phyloP scores from a whole-genome alignment of 1,284 basidiomycete genomes.

The Pisolithus thermaeus region DNA sequence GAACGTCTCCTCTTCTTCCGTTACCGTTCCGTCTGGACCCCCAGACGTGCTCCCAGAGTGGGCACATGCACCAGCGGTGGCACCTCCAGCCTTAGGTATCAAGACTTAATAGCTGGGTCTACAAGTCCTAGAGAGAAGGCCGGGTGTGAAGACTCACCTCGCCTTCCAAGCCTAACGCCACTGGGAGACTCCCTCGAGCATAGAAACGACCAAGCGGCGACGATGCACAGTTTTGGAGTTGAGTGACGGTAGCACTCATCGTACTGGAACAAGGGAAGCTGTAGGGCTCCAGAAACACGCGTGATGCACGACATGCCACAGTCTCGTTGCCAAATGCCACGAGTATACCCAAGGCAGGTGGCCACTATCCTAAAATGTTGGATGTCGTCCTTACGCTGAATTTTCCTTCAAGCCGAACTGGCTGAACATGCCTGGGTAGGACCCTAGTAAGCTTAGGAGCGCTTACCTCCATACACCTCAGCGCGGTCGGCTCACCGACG shows the following conservation, averaged over 20 bases:
- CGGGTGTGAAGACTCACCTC: not conserved
- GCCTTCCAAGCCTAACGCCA: not conserved
- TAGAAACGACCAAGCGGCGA: not conserved
- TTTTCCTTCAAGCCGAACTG: not conserved
- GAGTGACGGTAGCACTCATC: not conserved
- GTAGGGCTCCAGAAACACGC: not conserved
- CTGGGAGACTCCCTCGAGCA: not conserved
- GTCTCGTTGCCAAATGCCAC: not conserved
- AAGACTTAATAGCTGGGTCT: not conserved
- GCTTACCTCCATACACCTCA: too few relatives aligned
- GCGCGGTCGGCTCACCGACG: too few relatives aligned
- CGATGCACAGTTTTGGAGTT: not conserved
- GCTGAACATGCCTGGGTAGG: not conserved
- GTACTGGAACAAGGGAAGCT: not conserved
- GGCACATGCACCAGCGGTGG: too few relatives aligned
- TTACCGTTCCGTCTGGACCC: too few relatives aligned
- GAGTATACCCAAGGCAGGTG: not conserved
- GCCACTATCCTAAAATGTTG: not conserved
- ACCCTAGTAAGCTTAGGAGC: too few relatives aligned
- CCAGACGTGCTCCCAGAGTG: too few relatives aligned
- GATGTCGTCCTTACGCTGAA: not conserved
- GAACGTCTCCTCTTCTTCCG: conserved; percentile 24
- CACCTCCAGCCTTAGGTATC: too few relatives aligned
- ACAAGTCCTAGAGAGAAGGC: not conserved
- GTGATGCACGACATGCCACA: not conserved